Evolutionary conservation across 1,284 basidiomycete species (phyloP).

Genomic region (Ustilago curta): DNA sequence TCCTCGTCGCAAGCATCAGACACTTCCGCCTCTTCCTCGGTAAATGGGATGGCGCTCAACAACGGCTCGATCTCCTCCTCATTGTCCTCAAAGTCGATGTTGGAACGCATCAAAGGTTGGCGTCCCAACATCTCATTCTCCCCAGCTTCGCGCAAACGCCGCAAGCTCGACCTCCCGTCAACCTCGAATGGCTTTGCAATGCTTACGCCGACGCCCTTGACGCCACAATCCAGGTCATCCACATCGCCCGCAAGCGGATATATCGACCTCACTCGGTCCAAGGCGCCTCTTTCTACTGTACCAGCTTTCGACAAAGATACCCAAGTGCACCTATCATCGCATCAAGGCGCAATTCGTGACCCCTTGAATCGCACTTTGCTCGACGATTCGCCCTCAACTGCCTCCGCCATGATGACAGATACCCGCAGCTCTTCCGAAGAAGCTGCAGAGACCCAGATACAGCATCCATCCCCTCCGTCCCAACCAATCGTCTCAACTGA

Average conservation of each 20-base stretch:
- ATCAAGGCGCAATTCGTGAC: constrained; percentile 43
- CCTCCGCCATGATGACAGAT: constrained; percentile 5
- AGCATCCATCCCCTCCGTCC: constrained; percentile 16
- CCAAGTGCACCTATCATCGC: constrained; percentile 3
- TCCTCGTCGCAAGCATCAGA: constrained; percentile 8
- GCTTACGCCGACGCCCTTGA: background rate
- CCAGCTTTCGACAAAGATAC: constrained; percentile 2
- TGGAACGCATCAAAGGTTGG: constrained; percentile 1
- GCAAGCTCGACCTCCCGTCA: background rate
- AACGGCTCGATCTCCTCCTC: background rate
- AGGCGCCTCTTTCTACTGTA: background rate
- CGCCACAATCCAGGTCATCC: background rate
- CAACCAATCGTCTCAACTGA: background rate
- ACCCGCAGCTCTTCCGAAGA: constrained; percentile 33
- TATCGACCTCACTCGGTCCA: constrained; percentile 21
- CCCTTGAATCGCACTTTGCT: constrained; percentile 20
- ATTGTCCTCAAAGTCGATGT: constrained; percentile 1
- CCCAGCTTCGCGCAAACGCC: constrained; percentile 13
- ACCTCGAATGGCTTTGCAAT: background rate
- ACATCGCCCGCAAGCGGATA: constrained; percentile 23
- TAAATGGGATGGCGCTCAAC: background rate
- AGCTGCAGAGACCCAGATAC: constrained; percentile 23
- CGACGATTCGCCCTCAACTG: constrained; percentile 1
- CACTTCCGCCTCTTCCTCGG: constrained; percentile 3
- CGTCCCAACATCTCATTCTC: background rate